Conservation (phyloP, 169 alveolate species). For the Eimeria tenella region DNA sequence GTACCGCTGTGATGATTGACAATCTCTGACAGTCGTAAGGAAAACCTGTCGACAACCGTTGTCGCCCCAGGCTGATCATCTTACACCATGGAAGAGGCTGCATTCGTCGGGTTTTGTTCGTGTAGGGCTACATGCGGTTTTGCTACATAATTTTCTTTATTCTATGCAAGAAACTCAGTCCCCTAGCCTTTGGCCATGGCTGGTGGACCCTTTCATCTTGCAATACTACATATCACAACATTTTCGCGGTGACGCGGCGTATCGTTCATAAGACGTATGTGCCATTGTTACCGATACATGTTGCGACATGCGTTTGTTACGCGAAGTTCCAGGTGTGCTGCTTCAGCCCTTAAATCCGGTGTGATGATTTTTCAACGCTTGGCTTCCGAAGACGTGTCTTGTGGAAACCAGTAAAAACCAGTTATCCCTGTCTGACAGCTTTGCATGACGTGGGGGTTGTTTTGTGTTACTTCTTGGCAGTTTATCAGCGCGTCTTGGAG, state of each 20-base stretch:
- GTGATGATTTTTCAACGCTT: conserved; percentile 56
- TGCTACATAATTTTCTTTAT: background rate
- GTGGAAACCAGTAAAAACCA: conserved; percentile 39
- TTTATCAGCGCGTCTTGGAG: conserved; percentile 61
- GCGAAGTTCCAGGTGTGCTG: background rate
- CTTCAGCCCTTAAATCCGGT: background rate
- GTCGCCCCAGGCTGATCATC: conserved; percentile 70
- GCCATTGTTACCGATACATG: background rate
- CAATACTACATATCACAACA: background rate
- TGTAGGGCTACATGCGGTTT: background rate
- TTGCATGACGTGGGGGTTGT: background rate
- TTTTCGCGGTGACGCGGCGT: conserved; percentile 34
- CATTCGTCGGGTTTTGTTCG: background rate
- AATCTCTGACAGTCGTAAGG: conserved; percentile 72
- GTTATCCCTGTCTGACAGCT: conserved; percentile 71
- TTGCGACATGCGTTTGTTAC: background rate
- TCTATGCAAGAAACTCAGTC: conserved; percentile 62
- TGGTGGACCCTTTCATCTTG: conserved; percentile 69
- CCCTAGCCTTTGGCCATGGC: background rate
- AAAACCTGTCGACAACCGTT: conserved; percentile 3
- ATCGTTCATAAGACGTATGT: background rate
- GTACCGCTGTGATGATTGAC: conserved; percentile 39
- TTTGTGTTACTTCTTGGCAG: background rate
- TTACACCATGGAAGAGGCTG: background rate
- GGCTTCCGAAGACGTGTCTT: conserved; percentile 55